Conservation (phyloP, 108 stramenopile species). For the Discostella stelligeroides region DNA sequence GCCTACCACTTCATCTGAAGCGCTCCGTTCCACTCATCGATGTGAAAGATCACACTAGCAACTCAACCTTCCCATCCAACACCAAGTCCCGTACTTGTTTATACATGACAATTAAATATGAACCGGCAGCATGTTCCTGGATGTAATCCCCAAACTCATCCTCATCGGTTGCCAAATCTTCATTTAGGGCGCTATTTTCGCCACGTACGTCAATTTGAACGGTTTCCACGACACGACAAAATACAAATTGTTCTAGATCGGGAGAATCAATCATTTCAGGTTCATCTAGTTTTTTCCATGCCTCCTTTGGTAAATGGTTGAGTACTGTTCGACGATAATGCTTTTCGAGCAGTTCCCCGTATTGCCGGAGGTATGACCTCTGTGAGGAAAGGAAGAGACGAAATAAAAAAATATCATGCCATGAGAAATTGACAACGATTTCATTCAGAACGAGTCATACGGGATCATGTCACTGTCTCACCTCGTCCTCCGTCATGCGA, state of each 20-base stretch:
- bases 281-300: conserved; percentile 74
- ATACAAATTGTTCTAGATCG: conserved; percentile 67
- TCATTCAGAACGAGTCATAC: neutral
- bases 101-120: conserved; percentile 67
- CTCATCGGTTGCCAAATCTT: conserved; percentile 46
- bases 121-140: conserved; percentile 54
- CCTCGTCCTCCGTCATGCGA: conserved; percentile 72
- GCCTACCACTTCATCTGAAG: neutral
- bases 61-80: conserved; percentile 58
- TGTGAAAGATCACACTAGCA: conserved; percentile 33
- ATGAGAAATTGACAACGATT: neutral
- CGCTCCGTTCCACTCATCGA: too few relatives aligned
- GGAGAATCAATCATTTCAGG: conserved; percentile 73
- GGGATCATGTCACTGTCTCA: conserved; percentile 15
- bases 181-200: conserved; percentile 30
- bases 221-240: conserved; percentile 57
- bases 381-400: neutral
- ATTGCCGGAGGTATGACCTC: conserved; percentile 53
- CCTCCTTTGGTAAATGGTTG: conserved; percentile 64
- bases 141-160: conserved; percentile 55
- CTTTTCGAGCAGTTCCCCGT: conserved; percentile 66
- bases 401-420: neutral
- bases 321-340: conserved; percentile 68
- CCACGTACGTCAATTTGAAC: conserved; percentile 49
- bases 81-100: conserved; percentile 56